Evolutionary conservation across 2,329 filamentous ascomycete species (phyloP).

Genomic region (Ceratocystiopsis sp.): DNA sequence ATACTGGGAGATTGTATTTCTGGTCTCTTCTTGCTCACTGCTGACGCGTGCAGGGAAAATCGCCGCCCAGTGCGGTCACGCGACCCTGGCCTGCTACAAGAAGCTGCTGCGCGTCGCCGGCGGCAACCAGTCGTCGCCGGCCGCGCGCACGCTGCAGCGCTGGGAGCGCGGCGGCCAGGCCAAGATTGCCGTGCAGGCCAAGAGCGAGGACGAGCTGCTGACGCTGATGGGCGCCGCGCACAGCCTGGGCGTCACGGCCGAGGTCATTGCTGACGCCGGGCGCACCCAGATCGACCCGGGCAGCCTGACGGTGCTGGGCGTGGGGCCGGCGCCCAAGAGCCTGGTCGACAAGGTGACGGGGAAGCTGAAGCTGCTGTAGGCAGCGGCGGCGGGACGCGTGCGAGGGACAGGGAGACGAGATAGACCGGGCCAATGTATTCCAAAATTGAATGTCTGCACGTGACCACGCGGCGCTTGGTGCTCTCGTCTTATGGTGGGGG

Average conservation of each 20-base stretch:
- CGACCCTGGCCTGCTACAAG: conserved; percentile 97
- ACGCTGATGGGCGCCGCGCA: conserved; percentile 59
- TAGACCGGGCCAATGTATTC: no score
- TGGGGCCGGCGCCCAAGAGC: conserved; percentile 68
- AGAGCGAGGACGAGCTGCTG: conserved; percentile 70
- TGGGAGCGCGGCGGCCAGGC: conserved; percentile 83
- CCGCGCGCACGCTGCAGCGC: conserved; percentile 50
- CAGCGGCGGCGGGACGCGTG: background rate
- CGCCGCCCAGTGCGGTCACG: conserved; percentile 85
- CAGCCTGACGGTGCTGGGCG: conserved; percentile 79
- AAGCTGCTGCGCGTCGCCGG: conserved; percentile 42
- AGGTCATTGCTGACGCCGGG: conserved; percentile 88
- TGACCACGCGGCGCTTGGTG: no score
- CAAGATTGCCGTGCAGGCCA: conserved; percentile 83
- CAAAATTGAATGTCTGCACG: no score
- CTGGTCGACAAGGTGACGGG: conserved; percentile 77
- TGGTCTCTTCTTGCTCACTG: background rate
- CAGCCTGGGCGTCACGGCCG: conserved; percentile 69
- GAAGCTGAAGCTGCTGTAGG: conserved; percentile 62
- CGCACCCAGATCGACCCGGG: conserved; percentile 91
- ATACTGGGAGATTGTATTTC: background rate
- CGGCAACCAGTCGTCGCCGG: conserved; percentile 31
- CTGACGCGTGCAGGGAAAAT: conserved; percentile 58
- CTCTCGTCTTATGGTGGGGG: no score
- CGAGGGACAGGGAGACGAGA: background rate